These are phyloP conservation scores for Aspergillus fijiensis DNA, from an alignment of 2,329 filamentous ascomycete genomes.

Conservation along the genomic window DNA sequence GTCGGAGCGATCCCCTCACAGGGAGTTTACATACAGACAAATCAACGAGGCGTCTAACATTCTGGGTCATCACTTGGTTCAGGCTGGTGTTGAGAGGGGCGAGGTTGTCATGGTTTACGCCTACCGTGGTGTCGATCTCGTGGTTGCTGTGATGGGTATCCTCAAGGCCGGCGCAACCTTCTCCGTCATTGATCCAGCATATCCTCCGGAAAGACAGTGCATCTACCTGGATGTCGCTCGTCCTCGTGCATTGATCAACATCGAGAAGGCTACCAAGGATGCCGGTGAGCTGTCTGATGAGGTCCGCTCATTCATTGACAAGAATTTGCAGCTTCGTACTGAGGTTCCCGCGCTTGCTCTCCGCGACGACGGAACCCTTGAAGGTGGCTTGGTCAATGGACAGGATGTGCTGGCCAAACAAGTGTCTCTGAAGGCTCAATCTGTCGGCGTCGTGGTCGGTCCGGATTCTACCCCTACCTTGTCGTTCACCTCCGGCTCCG, in stretches of 20 bases:
- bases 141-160: conserved; percentile 77
- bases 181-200: conserved; percentile 72
- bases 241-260: conserved; percentile 69
- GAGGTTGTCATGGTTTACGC: conserved; percentile 95
- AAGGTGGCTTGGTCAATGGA: conserved; percentile 66
- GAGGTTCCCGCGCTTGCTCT: conserved; percentile 73
- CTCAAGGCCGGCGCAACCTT: conserved; percentile 60
- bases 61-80: conserved; percentile 74
- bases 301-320: conserved; percentile 67
- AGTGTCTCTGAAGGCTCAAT: conserved; percentile 52
- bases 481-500: conserved; percentile 69
- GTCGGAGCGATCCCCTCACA: conserved; percentile 52
- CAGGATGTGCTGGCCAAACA: conserved; percentile 65
- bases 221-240: conserved; percentile 79
- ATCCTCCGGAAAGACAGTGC: conserved; percentile 76
- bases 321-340: conserved; percentile 70
- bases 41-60: conserved; percentile 83
- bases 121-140: conserved; percentile 75
- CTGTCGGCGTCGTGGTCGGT: conserved; percentile 74
- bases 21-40: conserved; percentile 77
- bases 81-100: conserved; percentile 69
- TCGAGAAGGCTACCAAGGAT: conserved; percentile 69
- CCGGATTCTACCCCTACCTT: conserved; percentile 81
- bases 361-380: conserved; percentile 66
- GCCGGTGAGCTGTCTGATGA: conserved; percentile 61